phyloP scores from a whole-genome alignment of 768 basidiomycete genomes.

The Imleria badia region DNA sequence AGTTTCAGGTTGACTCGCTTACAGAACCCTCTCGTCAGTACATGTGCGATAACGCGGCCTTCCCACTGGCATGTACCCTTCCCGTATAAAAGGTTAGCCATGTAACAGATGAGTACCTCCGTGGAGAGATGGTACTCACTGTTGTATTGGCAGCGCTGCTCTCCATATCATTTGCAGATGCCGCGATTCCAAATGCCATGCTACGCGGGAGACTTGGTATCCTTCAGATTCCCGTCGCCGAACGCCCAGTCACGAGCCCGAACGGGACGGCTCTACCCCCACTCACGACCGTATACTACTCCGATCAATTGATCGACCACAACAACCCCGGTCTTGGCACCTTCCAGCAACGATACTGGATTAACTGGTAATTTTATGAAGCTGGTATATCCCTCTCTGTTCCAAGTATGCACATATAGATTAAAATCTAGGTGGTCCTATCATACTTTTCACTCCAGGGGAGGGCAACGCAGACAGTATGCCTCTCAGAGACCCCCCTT shows the following conservation, averaged over 20 bases:
- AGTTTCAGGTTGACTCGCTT: too few species aligned
- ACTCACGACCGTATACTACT: slow-evolving; percentile 29
- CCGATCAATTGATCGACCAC: slow-evolving; percentile 43
- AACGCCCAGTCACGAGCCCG: slow-evolving; percentile 10
- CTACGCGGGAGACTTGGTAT: slow-evolving; percentile 18
- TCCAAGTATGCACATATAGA: neutral
- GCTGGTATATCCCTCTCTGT: slow-evolving; percentile 34
- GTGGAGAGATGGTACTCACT: slow-evolving; percentile 11
- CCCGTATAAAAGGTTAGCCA: slow-evolving; percentile 5
- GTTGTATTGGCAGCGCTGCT: slow-evolving; percentile 9
- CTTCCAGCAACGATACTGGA: slow-evolving; percentile 76
- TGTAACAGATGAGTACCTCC: neutral
- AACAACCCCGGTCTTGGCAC: slow-evolving; percentile 64
- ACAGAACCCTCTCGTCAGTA: too few species aligned
- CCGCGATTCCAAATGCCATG: slow-evolving; percentile 22
- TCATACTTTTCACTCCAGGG: slow-evolving; percentile 52
- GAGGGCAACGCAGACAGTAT: slow-evolving; percentile 53
- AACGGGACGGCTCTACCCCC: slow-evolving; percentile 29
- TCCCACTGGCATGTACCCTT: too few species aligned
- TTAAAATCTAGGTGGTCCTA: slow-evolving; percentile 22
- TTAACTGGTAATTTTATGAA: slow-evolving; percentile 65
- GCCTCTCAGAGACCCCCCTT: neutral
- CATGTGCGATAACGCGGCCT: too few species aligned
- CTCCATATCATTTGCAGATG: slow-evolving; percentile 13
- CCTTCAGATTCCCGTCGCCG: slow-evolving; percentile 10